Evolutionary conservation across 164 flowering plant species (phyloP), one percentile per base, ranked within the genome.

Genomic region (Magnolia changhungtana): DNA sequence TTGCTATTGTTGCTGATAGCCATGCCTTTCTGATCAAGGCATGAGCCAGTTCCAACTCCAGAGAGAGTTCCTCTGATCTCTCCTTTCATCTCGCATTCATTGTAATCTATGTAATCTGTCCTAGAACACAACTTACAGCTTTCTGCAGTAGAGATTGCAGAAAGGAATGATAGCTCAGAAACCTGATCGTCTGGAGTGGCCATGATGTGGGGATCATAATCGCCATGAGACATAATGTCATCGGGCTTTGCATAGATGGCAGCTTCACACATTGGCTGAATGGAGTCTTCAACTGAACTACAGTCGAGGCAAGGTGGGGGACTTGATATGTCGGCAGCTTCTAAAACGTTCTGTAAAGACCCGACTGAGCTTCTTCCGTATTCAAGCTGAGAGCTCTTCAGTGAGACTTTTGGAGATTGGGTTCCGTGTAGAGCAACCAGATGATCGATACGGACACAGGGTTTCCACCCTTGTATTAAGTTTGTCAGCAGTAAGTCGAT

Each of bases 391-490:
- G 49, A 68, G 19, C 71, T 29, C 71, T 37, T 68, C 9, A 11
- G n/a, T 68, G 71, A 5, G 50, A 11, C 71, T 24, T 31, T 68
- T 16, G 77, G 50, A 58, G 20, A 59, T 80, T 11, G 83, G 77
- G 65, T 78, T 63, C 50, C 72, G 79, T 74, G 67, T 75, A 72
- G 85, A 78, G 71, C 59, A 70, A 72, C 66, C 75, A 83, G 67
- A 59, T 74, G 87, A 79, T 70, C 87, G 81, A 74, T 76, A 6
- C 76, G 51, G 51, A 80, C 78, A 78, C 78, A 73, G 45, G 88
- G 87, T 76, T 84, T 92, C 96, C 96, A 91, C n/a, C 76, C 76
- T 27, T 92, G 89, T 71, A 86, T 61, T 65, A 91, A 85, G 79
- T 81, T 86, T 79, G 84, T 80, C 75, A 93, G 82, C 67, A 89